Base-by-base conservation (phyloP, 192 early-diverging fungal genomes). In the Mortierella hygrophila region DNA sequence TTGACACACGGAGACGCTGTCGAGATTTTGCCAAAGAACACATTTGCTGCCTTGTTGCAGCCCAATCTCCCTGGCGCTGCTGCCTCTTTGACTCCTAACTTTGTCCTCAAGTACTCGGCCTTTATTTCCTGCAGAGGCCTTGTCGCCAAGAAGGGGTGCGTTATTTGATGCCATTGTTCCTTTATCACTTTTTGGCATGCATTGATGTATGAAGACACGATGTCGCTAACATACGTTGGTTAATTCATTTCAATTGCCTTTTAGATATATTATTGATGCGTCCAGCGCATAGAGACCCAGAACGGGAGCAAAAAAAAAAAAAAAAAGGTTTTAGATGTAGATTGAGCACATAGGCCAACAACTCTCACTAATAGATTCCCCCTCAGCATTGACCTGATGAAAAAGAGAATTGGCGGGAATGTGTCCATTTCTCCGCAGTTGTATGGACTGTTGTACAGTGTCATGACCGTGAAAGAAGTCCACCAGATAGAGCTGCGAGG, bases 41-140 rank as follows among this genome's bases (percentile, higher is more conserved):
- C 89, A 32, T 81, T 92, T 2, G 76, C 77, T 8, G 47, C 63
- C n/a, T 65, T 92, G 68, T 57, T 92, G 46, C 74, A 82, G 63
- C 75, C 82, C 47, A 47, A 78, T 72, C 72, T 77, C 26, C 81
- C 83, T 3, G 78, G 74, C 1, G 71, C 74, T 23, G 76, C 76
- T 5, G n/a, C 65, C 7, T 54, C 74, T 0, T 57, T 90, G 37
- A 38, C 26, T 6, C 91, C 91, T 4, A 90, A 88, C 37, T 92
- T 90, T 89, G 89, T 92, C 35, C 83, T 92, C 70, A 92, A 92
- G 76, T 92, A 92, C 70, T 81, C 89, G 71, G 87, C 88, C n/a
- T 89, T 90, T 69, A 87, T 90, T 26, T 85, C 82, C 15, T 40
- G 76, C 55, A 82, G 91, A 40, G 90, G 91, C 44, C 75, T 92